Base-by-base conservation (phyloP, 208 protist genomes). In the Leishmania martiniquensis region DNA sequence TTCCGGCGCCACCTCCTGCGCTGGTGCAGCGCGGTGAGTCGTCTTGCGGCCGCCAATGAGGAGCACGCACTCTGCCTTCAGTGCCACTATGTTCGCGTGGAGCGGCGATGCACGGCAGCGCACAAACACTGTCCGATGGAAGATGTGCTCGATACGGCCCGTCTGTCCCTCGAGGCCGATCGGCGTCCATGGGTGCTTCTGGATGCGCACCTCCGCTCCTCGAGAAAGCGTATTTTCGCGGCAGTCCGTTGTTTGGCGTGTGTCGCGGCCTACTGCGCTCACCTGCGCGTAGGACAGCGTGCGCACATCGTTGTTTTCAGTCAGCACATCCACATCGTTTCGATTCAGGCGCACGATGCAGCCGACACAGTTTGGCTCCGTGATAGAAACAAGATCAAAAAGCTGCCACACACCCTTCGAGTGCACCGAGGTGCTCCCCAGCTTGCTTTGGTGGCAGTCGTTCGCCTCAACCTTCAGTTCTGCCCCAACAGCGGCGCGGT, bases 381-480 rank as follows among this genome's bases (percentile, higher is more conserved):
- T 73, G 62, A 95, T 71, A 37, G 87, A 86, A 57, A 98, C 94
- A 37, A 98, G 84, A 81, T 98, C 94, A 80, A 95, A 96, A 29
- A 98, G 75, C 65, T 86, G 82, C 87, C 86, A 95, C 47, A 82
- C 83, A 60, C 90, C 90, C 60, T 87, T 85, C 37, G 80, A 90
- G 77, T 98, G 92, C n/a, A 86, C 75, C 51, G 87, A 85, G 22
- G 86, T 83, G 70, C 91, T 89, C 63, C 87, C 77, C 51, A 98
- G 84, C 69, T 95, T 94, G 77, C 90, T 96, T 76, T 94, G 87
- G 78, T 92, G 90, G 80, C 94, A 98, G 68, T 98, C 93, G 75
- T 93, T 94, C 7, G 94, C 91, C 32, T 83, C 83, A 62, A 97
- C 92, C 52, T 75, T 85, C 52, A 97, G 77, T 82, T 98, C 93